phyloP scores from a whole-genome alignment of 1,139 yeast genomes.

The Barnettozyma hawaiiensis region DNA sequence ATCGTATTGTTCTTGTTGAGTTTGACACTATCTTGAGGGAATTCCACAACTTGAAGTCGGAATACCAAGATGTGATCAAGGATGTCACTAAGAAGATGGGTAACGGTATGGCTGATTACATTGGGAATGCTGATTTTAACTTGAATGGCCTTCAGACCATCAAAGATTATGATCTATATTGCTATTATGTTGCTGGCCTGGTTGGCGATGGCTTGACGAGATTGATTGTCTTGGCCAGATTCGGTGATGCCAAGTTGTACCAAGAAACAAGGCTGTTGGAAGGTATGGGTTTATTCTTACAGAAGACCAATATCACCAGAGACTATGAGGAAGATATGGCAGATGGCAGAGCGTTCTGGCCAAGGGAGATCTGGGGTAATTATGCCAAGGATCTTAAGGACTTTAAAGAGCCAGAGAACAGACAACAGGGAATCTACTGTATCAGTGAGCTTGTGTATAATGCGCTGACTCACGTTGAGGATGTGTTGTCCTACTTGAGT shows the following conservation, averaged over 20 bases:
- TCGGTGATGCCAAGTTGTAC: slow-evolving; percentile 48
- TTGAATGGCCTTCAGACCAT: slow-evolving; percentile 71
- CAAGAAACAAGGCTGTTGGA: slow-evolving; percentile 57
- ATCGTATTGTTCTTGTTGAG: slow-evolving; percentile 70
- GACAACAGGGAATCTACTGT: slow-evolving; percentile 61
- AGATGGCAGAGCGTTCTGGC: slow-evolving; percentile 96
- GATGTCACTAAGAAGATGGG: slow-evolving; percentile 87
- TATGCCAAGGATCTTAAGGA: slow-evolving; percentile 61
- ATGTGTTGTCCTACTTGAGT: slow-evolving; percentile 71
- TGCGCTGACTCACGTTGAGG: slow-evolving; percentile 72
- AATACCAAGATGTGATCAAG: slow-evolving; percentile 71
- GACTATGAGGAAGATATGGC: slow-evolving; percentile 89
- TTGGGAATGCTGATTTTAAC: slow-evolving; percentile 72
- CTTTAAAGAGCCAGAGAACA: slow-evolving; percentile 45
- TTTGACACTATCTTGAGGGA: slow-evolving; percentile 66
- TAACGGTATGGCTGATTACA: slow-evolving; percentile 95
- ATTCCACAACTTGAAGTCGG: slow-evolving; percentile 66
- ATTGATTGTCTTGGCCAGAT: slow-evolving; percentile 64
- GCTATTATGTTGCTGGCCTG: slow-evolving; percentile 96
- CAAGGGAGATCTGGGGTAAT: slow-evolving; percentile 85
- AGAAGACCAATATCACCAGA: slow-evolving; percentile 91
- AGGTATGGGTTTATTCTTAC: slow-evolving; percentile 93
- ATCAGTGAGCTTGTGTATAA: slow-evolving; percentile 77
- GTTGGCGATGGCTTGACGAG: slow-evolving; percentile 95
- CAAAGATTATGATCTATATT: slow-evolving; percentile 81